These are phyloP conservation scores for Sugiyamaella grinbergsii DNA, from an alignment of 1,139 yeast species.

Conservation along the genomic window DNA sequence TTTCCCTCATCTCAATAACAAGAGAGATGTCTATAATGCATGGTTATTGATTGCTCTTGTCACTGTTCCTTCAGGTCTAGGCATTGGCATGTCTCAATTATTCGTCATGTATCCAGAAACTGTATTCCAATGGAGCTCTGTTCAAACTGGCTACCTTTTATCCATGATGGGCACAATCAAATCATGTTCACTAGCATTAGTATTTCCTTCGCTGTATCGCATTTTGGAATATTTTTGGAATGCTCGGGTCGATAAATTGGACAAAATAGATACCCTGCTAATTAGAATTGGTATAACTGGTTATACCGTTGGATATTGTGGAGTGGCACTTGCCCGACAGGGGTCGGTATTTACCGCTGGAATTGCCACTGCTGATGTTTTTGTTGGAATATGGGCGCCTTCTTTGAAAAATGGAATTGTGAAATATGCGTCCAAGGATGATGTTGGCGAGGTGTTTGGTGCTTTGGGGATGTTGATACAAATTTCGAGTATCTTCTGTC, in stretches of 20 bases:
- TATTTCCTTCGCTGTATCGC: constrained; percentile 50
- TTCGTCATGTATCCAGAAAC: constrained; percentile 61
- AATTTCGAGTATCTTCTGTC: constrained; percentile 35
- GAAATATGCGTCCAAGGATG: constrained; percentile 48
- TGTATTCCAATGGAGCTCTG: constrained; percentile 60
- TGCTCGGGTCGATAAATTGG: constrained; percentile 45
- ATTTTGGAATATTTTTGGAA: constrained; percentile 40
- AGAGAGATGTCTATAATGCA: constrained; percentile 41
- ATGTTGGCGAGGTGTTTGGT: constrained; percentile 42
- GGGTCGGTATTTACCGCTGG: constrained; percentile 34
- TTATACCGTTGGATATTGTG: constrained; percentile 50
- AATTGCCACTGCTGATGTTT: constrained; percentile 45
- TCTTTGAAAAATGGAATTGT: constrained; percentile 52
- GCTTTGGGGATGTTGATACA: constrained; percentile 37
- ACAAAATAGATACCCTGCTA: constrained; percentile 56
- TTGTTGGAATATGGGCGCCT: constrained; percentile 53
- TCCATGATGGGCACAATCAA: constrained; percentile 56
- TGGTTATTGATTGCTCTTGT: constrained; percentile 50
- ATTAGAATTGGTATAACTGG: constrained; percentile 45
- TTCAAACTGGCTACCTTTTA: constrained; percentile 59
- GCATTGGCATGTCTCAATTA: constrained; percentile 48
- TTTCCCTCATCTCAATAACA: constrained; percentile 44
- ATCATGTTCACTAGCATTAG: constrained; percentile 46
- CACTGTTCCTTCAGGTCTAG: constrained; percentile 43
- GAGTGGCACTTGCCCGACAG: constrained; percentile 43